Conservation (phyloP, 164 flowering plant species). For the Vitis riparia region DNA sequence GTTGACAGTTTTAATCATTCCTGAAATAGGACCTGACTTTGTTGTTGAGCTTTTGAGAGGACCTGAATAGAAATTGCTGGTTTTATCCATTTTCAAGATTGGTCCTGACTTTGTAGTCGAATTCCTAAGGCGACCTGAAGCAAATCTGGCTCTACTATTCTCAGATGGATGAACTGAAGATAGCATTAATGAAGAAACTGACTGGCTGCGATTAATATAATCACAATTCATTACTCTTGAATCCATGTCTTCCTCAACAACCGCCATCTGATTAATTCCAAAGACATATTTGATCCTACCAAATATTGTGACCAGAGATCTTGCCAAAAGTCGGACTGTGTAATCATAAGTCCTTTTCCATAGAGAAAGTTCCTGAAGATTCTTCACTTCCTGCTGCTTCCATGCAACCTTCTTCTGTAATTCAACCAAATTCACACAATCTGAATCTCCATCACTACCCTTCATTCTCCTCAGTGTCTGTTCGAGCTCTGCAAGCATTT, state of each 20-base stretch:
- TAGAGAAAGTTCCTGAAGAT: conserved; percentile 54
- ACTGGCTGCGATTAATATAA: conserved; percentile 51
- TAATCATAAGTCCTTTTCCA: conserved; percentile 83
- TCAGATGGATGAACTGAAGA: conserved; percentile 65
- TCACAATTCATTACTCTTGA: conserved; percentile 26
- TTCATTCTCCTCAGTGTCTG: conserved; percentile 71
- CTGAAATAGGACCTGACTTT: conserved; percentile 34
- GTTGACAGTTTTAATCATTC: conserved; percentile 19
- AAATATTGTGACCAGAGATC: conserved; percentile 70
- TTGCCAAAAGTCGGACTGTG: conserved; percentile 54
- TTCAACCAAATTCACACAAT: conserved; percentile 42
- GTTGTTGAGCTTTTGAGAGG: conserved; percentile 32
- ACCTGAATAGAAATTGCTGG: conserved; percentile 40
- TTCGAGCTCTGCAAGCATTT: conserved; percentile 71
- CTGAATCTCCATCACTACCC: conserved; percentile 34
- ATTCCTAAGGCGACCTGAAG: conserved; percentile 63
- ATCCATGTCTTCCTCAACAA: conserved; percentile 17
- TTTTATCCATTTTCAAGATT: conserved; percentile 13
- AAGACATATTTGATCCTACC: conserved; percentile 70
- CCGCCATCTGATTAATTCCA: conserved; percentile 40
- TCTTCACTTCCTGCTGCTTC: conserved; percentile 75
- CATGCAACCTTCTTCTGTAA: conserved; percentile 67
- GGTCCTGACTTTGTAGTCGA: conserved; percentile 33
- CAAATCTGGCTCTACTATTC: conserved; percentile 39
- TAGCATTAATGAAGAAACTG: conserved; percentile 48